Percentiles rank a stretch among this genome's conserved stretches.
Conservation (phyloP, 202 grass and related monocot genomes). For the Schoenoplectus tabernaemontani region DNA sequence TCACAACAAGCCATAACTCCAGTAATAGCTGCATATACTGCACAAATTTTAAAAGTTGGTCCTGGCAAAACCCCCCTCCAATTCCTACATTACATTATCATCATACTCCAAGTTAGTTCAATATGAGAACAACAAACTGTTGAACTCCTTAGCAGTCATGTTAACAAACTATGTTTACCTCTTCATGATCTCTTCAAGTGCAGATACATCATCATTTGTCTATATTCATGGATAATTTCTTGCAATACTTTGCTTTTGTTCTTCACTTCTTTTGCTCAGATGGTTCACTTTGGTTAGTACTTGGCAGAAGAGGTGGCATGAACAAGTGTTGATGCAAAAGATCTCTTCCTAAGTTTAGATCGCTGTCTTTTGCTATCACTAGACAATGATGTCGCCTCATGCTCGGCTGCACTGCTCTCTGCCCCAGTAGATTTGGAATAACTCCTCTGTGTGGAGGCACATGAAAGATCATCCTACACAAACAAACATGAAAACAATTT, state of each 20-base stretch:
- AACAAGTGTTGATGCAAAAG: background rate
- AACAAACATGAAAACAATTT: slow-evolving; percentile 6
- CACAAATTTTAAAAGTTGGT: background rate
- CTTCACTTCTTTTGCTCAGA: background rate
- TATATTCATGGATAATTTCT: background rate
- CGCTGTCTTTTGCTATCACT: background rate
- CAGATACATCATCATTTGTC: background rate
- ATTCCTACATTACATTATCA: slow-evolving; percentile 10
- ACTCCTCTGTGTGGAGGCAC: background rate
- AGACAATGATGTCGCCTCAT: background rate
- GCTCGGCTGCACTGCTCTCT: background rate
- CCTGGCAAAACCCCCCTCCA: background rate
- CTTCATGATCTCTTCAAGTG: background rate
- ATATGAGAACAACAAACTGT: slow-evolving; percentile 2
- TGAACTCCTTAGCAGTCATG: background rate
- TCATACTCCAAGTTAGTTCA: slow-evolving; percentile 12
- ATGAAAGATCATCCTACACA: slow-evolving; percentile 16
- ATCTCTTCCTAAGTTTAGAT: slow-evolving; percentile 6
- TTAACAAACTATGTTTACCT: slow-evolving; percentile 16
- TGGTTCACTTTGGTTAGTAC: background rate
- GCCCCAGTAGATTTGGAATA: slow-evolving; percentile 2
- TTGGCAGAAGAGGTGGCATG: background rate
- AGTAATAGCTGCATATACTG: background rate
- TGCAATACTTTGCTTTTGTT: background rate
- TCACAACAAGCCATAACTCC: background rate